Evolutionary conservation across 140 eudicot genomes (phyloP).

Genomic region (Cichorium intybus): DNA sequence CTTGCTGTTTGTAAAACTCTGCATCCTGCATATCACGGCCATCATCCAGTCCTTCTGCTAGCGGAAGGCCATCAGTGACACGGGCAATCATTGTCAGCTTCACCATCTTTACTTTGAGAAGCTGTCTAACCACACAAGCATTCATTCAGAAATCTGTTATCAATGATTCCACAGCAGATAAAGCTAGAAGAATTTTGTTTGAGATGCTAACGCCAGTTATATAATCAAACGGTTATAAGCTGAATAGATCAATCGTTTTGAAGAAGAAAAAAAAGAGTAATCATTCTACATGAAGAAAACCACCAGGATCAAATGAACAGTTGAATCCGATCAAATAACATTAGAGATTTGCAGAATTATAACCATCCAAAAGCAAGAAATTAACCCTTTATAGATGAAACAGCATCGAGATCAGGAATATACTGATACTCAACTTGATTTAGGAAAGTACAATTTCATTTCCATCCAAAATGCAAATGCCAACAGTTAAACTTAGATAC

Average conservation of each 20-base stretch:
- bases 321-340: not conserved
- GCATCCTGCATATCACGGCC: slow-evolving; percentile 89
- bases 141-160: not conserved
- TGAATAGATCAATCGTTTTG: not conserved
- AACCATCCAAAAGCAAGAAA: slow-evolving; percentile 4
- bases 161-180: not conserved
- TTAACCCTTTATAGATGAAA: slow-evolving; percentile 18
- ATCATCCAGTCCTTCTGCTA: slow-evolving; percentile 97
- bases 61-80: slow-evolving; percentile 94
- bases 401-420: slow-evolving; percentile 2
- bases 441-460: slow-evolving; percentile 3
- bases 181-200: not conserved
- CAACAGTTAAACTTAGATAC: not conserved
- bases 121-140: slow-evolving; percentile 32
- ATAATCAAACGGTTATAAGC: not conserved
- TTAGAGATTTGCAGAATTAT: slow-evolving; percentile 10
- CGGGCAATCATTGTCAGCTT: slow-evolving; percentile 99
- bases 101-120: slow-evolving; percentile 72
- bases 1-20: slow-evolving; percentile 92
- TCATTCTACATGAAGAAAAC: not conserved
- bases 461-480: not conserved
- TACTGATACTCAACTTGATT: slow-evolving; percentile 14
- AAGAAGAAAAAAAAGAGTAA: not conserved
- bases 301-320: slow-evolving; percentile 1
- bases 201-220: not conserved